These are phyloP conservation scores for Drosera capensis DNA, from an alignment of 148 eudicot genomes.

Conservation along the genomic window DNA sequence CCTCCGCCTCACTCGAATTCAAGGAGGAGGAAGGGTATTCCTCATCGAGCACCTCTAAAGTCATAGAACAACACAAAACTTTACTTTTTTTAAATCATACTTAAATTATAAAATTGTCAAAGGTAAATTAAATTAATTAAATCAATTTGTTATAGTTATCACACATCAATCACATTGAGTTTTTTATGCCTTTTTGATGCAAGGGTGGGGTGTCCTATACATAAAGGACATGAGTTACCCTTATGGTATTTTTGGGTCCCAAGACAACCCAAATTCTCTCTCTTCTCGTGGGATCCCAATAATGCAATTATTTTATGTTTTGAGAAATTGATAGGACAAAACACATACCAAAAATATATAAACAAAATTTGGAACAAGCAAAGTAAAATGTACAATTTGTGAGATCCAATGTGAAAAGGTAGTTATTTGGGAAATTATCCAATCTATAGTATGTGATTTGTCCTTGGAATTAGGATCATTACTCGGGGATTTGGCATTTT, in stretches of 20 bases:
- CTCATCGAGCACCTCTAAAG: slow-evolving; percentile 82
- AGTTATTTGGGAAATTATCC: too few relatives aligned
- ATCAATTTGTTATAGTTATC: slow-evolving; percentile 2
- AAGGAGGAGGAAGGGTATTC: slow-evolving; percentile 87
- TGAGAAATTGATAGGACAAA: too few relatives aligned
- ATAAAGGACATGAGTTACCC: background rate
- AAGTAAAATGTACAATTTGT: too few relatives aligned
- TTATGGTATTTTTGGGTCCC: background rate
- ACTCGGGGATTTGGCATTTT: too few relatives aligned
- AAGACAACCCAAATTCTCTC: background rate
- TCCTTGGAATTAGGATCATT: too few relatives aligned
- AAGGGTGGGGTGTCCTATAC: slow-evolving; percentile 5
- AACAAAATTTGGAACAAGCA: too few relatives aligned
- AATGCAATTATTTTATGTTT: too few relatives aligned
- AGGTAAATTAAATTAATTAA: background rate
- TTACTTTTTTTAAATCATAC: background rate
- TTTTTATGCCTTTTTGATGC: too few relatives aligned
- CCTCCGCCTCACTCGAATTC: slow-evolving; percentile 48
- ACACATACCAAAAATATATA: too few relatives aligned
- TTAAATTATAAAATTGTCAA: background rate
- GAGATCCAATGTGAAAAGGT: too few relatives aligned
- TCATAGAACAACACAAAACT: slow-evolving; percentile 13
- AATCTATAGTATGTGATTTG: too few relatives aligned
- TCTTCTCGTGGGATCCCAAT: background rate
- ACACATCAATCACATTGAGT: too few relatives aligned